Evolutionary conservation across 202 grass and related monocot genomes (phyloP), one percentile per base, ranked within the genome.

Genomic region (Hordeum pubiflorum): DNA sequence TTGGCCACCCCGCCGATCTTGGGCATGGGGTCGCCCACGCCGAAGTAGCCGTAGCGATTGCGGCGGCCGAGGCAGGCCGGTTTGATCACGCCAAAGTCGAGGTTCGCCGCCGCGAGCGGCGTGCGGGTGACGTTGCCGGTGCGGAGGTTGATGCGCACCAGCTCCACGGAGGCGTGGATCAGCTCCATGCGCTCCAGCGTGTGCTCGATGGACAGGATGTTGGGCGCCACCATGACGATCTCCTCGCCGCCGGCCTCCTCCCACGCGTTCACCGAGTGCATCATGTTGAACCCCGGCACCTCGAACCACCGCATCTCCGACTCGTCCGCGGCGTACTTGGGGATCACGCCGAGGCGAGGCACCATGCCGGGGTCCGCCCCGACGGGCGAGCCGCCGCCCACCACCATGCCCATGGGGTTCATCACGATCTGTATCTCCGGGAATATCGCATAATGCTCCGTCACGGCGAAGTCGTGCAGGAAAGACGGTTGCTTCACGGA

Each of bases 391-490:
- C 91, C 86, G 22, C 74, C 85, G 31, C 81, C 88, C 2, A 89
- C 13, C 23, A 97, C 87, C 91, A 97, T 92, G 74, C 86, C 86
- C 94, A 94, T 87, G 9, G 91, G 94, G n/a, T 97, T 92, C 94
- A 97, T 97, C 10, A 97, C 91, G 70, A 97, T 86, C 74, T 97
- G 89, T 27, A 94, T 81, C 46, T 97, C 94, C 3, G 83, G 70
- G 80, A 97, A 92, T 59, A 97, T 77, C 22, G 81, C 89, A 66
- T 94, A 83, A 2, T 78, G 73, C 75, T 94, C 83, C 20, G 91
- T 97, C 43, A 97, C 58, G 15, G 94, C 94, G 80, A 97, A 97
- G 86, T 97, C 94, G 38, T 97, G 94, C 71, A 92, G 79, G 86
- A 97, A 89, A 4, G 89, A 89, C 21, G 89, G 89, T 82, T 89